These are phyloP conservation scores for Boletellus sp. DNA, from an alignment of 1,284 basidiomycete species.

Conservation along the genomic window DNA sequence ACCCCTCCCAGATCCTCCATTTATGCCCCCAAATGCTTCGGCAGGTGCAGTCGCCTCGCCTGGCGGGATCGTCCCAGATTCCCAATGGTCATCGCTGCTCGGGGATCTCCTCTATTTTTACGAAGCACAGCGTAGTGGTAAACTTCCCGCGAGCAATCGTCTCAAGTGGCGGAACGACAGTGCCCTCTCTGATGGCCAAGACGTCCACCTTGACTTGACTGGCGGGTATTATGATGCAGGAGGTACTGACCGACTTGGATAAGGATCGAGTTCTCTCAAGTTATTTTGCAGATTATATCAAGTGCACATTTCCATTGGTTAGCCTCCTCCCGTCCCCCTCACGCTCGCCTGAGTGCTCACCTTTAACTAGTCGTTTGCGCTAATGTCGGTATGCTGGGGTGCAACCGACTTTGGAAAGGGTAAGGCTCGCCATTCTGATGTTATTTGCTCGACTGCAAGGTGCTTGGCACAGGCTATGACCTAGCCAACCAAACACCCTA, in stretches of 20 bases:
- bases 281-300: conserved; percentile 72
- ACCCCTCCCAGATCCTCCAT: conserved; percentile 59
- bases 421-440: conserved; percentile 21
- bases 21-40: conserved; percentile 59
- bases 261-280: conserved; percentile 3
- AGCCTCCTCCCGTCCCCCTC: conserved; percentile 14
- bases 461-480: conserved; percentile 62
- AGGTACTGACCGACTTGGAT: conserved; percentile 40
- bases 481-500: conserved; percentile 82
- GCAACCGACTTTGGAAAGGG: conserved; percentile 79
- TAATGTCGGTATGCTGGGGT: conserved; percentile 86
- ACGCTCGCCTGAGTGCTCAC: conserved; percentile 1
- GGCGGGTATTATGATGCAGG: conserved; percentile 94
- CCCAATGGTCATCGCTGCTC: conserved; percentile 78
- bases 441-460: background rate
- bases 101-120: conserved; percentile 87
- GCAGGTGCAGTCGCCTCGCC: conserved; percentile 52
- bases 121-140: conserved; percentile 85
- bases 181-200: conserved; percentile 71
- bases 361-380: conserved; percentile 57
- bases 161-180: conserved; percentile 87
- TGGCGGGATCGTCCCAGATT: conserved; percentile 47
- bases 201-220: conserved; percentile 70
- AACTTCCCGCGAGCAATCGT: conserved; percentile 65
- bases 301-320: conserved; percentile 78